These are phyloP conservation scores for Platanthera guangdongensis DNA, from an alignment of 106 monocot genomes.

Conservation along the genomic window DNA sequence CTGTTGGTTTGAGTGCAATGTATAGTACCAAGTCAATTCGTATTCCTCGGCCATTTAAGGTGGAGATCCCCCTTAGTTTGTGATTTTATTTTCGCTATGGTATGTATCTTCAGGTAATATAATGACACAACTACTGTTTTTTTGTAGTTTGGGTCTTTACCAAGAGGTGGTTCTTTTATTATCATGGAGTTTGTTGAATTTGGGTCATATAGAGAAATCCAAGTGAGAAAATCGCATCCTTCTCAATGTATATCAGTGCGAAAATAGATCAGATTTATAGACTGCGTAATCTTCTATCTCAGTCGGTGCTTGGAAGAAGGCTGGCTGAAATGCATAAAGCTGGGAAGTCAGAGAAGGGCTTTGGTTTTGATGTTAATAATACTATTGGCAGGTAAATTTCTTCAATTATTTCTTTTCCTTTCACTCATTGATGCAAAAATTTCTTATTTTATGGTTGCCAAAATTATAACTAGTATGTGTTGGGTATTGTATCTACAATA, in stretches of 20 bases:
- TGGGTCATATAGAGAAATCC: conserved; percentile 59
- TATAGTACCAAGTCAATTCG: conserved; percentile 78
- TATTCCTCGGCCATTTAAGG: conserved; percentile 88
- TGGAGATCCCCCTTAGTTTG: conserved; percentile 2
- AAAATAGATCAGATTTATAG: not conserved
- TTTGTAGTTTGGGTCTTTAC: conserved; percentile 62
- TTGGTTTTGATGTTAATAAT: conserved; percentile 86
- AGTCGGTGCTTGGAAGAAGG: conserved; percentile 72
- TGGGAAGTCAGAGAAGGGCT: conserved; percentile 71
- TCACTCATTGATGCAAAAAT: too few relatives aligned
- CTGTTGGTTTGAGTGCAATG: conserved; percentile 76
- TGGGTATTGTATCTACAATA: too few relatives aligned
- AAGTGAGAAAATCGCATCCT: conserved; percentile 30
- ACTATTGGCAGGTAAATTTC: conserved; percentile 78
- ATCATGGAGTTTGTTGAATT: conserved; percentile 94
- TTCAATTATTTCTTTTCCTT: not conserved
- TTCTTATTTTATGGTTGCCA: too few relatives aligned
- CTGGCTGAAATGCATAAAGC: conserved; percentile 99
- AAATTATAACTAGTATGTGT: too few relatives aligned
- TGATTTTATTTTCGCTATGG: not conserved
- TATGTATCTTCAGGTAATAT: not conserved
- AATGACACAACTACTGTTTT: not conserved
- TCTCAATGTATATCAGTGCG: not conserved
- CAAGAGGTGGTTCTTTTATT: conserved; percentile 79
- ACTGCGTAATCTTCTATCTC: conserved; percentile 21